Conservation (phyloP, 139 green algal species). For the Closterium sp. region DNA sequence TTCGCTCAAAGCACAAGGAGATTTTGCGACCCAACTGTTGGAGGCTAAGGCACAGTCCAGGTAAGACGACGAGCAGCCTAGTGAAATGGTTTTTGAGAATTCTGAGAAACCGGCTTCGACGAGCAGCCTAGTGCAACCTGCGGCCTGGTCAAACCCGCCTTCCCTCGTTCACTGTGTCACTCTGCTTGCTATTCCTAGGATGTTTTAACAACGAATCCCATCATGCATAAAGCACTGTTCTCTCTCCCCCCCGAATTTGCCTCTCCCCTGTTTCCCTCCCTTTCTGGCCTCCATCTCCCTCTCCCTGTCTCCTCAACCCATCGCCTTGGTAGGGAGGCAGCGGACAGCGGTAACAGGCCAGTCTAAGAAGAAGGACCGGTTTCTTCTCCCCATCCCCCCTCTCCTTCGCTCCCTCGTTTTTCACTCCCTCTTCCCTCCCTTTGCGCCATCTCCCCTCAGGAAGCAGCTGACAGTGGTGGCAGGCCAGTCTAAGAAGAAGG, state of each 20-base stretch:
- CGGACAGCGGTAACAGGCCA: not conserved
- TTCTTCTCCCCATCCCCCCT: not conserved
- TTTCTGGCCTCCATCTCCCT: not conserved
- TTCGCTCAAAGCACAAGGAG: not conserved
- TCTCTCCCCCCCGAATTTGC: not conserved
- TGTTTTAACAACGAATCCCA: not conserved
- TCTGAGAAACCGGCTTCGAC: too few species aligned
- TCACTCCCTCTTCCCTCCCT: too few species aligned
- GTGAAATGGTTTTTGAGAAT: too few species aligned
- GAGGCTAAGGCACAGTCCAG: constrained; percentile 6
- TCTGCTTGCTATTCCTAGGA: too few species aligned
- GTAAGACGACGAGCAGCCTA: too few species aligned
- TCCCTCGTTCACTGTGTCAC: too few species aligned
- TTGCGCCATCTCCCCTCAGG: not conserved
- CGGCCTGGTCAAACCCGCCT: too few species aligned
- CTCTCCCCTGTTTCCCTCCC: too few species aligned
- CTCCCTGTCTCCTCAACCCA: not conserved
- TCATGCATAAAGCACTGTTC: not conserved
- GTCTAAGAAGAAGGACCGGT: not conserved
- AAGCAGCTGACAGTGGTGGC: not conserved
- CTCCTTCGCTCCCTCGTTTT: too few species aligned
- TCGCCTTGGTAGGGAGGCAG: not conserved
- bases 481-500: not conserved
- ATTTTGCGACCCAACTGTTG: not conserved
- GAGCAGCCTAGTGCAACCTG: too few species aligned